Evolutionary conservation across 139 green algal species (phyloP), one percentile per base, ranked within the genome.

Genomic region (Auxenochlorella pyrenoidosa): DNA sequence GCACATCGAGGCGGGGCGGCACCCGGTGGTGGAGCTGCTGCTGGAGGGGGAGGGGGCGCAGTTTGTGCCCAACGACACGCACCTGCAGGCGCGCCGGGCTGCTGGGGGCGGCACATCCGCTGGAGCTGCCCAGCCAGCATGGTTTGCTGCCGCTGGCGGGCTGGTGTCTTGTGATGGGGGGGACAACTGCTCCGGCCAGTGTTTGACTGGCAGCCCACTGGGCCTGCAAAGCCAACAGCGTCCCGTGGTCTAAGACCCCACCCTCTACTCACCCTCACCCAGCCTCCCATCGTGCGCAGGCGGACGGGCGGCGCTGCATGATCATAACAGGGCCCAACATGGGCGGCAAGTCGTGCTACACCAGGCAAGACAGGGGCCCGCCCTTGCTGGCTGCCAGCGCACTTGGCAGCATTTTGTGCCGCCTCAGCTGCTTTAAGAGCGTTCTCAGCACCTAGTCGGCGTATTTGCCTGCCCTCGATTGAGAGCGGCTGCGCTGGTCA

Each of bases 251-350:
- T 6, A 28, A 28, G 12, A 28, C 3, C 59, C 24, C 59, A 68
- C 19, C 22, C 59, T 32, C 22, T 28, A 32, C 68, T 44, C n/a
- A 75, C n/a, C n/a, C 68, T 41, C n/a, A 2, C n/a, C 28, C 28
- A 16, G 26, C 5, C 34, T 16, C n/a, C 40, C 24, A 32, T 8
- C 71, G 40, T 30, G 18, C 68, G 86, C 47, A 79, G 59, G 90
- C 89, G 26, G 96, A 94, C 5, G 82, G 93, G 44, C 92, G 68
- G 82, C 98, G 78, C 44, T 86, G 79, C 71, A 47, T 87, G 71
- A 68, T 97, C 26, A 85, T 97, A 59, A 97, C 93, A 0, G 96
- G 96, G 0, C 96, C 96, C 34, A 99, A 99, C 94, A 99, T 99
- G 96, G 97, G 93, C 47, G 96, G 96, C 88, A 98, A 98, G 93